These are phyloP conservation scores for Yamadazyma philogaea DNA, from an alignment of 805 yeast species.

Conservation along the genomic window DNA sequence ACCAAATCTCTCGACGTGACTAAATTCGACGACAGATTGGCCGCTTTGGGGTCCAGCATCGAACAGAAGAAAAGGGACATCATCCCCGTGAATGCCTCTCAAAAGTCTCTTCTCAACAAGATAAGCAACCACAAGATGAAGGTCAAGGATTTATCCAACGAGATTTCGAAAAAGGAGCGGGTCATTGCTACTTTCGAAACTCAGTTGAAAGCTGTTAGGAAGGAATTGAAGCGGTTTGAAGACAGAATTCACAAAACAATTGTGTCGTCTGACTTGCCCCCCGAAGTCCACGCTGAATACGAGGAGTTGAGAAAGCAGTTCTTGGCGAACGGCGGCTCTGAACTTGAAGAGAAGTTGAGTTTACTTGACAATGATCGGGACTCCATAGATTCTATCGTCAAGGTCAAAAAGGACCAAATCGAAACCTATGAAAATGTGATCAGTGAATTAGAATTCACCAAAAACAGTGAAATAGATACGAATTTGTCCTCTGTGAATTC, in stretches of 20 bases:
- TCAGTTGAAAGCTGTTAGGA: constrained; percentile 46
- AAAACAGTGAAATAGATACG: constrained; percentile 34
- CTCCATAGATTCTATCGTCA: constrained; percentile 30
- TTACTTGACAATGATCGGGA: constrained; percentile 43
- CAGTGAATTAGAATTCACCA: constrained; percentile 32
- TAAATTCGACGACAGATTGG: constrained; percentile 38
- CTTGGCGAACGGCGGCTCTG: constrained; percentile 54
- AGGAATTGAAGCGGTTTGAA: constrained; percentile 30
- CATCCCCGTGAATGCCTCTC: constrained; percentile 62
- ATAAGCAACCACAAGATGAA: constrained; percentile 45
- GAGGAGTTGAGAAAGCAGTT: constrained; percentile 54
- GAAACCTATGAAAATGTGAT: constrained; percentile 38
- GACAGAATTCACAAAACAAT: constrained; percentile 17
- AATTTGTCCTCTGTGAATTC: constrained; percentile 27
- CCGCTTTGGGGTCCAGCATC: constrained; percentile 33
- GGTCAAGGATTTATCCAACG: constrained; percentile 48
- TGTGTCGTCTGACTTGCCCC: constrained; percentile 14
- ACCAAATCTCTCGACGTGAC: constrained; percentile 42
- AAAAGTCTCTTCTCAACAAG: constrained; percentile 46
- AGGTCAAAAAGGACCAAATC: constrained; percentile 28
- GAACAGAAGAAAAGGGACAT: constrained; percentile 48
- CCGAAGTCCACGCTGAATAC: constrained; percentile 55
- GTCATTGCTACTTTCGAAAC: constrained; percentile 39
- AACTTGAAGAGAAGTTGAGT: constrained; percentile 49
- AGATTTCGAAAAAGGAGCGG: constrained; percentile 49